A percentile compares a stretch with the other conserved stretches of the same genome.
Conservation (phyloP, 2,329 filamentous ascomycete species). For the Coniochaeta ligniaria region DNA sequence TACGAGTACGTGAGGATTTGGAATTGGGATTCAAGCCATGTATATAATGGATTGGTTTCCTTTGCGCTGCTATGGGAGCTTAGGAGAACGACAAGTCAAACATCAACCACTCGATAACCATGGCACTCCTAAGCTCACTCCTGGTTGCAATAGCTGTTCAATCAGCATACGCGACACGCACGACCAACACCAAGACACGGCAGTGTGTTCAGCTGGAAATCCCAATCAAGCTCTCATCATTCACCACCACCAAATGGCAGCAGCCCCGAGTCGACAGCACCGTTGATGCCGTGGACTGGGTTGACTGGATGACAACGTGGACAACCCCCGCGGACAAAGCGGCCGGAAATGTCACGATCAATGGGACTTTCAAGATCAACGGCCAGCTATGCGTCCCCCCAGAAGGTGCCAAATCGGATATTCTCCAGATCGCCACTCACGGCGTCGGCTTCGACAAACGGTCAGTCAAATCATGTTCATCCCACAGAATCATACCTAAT, state of each 20-base stretch:
- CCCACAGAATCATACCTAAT: neutral
- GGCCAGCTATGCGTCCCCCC: slow-evolving; percentile 15
- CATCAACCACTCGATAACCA: too few relatives aligned
- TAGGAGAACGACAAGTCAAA: too few relatives aligned
- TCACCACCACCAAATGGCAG: slow-evolving; percentile 8
- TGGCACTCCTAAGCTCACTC: too few relatives aligned
- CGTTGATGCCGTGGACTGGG: slow-evolving; percentile 18
- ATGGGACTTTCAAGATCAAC: slow-evolving; percentile 12
- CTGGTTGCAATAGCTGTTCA: too few relatives aligned
- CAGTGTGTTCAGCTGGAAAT: slow-evolving; percentile 8
- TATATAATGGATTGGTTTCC: too few relatives aligned
- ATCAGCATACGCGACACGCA: neutral
- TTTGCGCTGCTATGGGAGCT: too few relatives aligned
- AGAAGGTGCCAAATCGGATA: slow-evolving; percentile 8
- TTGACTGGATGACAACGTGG: slow-evolving; percentile 12
- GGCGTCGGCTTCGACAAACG: slow-evolving; percentile 32
- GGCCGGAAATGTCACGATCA: slow-evolving; percentile 6
- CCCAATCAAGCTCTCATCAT: slow-evolving; percentile 7
- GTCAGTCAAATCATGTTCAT: neutral
- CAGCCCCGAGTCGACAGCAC: slow-evolving; percentile 16
- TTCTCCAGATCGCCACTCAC: slow-evolving; percentile 33
- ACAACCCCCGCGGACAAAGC: slow-evolving; percentile 3
- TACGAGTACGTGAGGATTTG: too few relatives aligned
- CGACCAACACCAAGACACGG: neutral
- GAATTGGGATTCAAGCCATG: too few relatives aligned